Percentiles rank a stretch among this genome's conserved stretches.
Conservation (phyloP, 2,329 filamentous ascomycete species). For the Monilinia fructicola region DNA sequence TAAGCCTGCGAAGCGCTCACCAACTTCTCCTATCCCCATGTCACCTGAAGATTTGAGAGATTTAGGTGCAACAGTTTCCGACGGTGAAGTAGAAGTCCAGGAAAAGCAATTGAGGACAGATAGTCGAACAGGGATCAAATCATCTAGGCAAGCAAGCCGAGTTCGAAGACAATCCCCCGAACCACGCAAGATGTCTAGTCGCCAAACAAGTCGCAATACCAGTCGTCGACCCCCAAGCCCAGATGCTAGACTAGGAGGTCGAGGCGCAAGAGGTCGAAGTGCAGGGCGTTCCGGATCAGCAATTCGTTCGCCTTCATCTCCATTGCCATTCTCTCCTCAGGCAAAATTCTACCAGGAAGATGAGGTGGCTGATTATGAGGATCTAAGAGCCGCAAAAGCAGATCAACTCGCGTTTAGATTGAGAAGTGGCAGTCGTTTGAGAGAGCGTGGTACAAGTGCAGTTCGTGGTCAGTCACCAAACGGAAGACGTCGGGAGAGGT, state of each 20-base stretch:
- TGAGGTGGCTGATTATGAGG: conserved; percentile 65
- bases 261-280: conserved; percentile 60
- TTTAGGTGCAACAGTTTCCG: conserved; percentile 46
- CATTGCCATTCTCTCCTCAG: conserved; percentile 68
- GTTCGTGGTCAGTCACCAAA: conserved; percentile 38
- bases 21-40: conserved; percentile 91
- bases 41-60: conserved; percentile 80
- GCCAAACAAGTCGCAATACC: conserved; percentile 43
- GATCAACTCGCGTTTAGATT: conserved; percentile 58
- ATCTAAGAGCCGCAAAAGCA: conserved; percentile 53
- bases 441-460: conserved; percentile 40
- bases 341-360: conserved; percentile 53
- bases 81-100: conserved; percentile 36
- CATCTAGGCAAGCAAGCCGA: conserved; percentile 42
- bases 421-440: conserved; percentile 50
- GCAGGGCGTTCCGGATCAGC: conserved; percentile 57
- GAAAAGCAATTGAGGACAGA: conserved; percentile 32
- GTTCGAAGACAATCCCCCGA: conserved; percentile 38
- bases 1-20: conserved; percentile 77
- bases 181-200: conserved; percentile 39
- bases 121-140: conserved; percentile 38
- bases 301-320: conserved; percentile 74
- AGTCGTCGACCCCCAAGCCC: conserved; percentile 43
- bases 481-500: conserved; percentile 39
- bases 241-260: conserved; percentile 36